A percentile compares a stretch with the other conserved stretches of the same genome.
These are phyloP conservation scores for Backusella circina DNA, from an alignment of 192 early-diverging fungal genomes.

Conservation along the genomic window DNA sequence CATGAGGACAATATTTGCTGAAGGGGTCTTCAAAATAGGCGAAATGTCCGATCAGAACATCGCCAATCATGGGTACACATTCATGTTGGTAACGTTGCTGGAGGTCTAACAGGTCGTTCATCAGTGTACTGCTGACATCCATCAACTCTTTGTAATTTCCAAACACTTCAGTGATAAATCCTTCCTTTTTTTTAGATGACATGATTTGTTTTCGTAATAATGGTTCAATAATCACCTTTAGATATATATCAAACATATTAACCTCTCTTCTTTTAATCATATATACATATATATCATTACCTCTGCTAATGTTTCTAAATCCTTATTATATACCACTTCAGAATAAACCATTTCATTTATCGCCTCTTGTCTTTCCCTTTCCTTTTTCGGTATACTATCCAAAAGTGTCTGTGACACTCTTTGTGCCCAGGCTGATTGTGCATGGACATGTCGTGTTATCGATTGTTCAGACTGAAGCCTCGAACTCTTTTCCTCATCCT, in stretches of 20 bases:
- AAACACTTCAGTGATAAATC: conserved; percentile 80
- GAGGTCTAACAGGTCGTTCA: conserved; percentile 51
- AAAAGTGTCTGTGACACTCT: conserved; percentile 71
- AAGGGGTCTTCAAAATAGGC: conserved; percentile 68
- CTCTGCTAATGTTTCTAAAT: conserved; percentile 79
- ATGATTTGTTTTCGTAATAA: conserved; percentile 1
- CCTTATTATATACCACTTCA: conserved; percentile 88
- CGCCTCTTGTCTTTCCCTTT: conserved; percentile 88
- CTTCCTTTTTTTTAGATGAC: conserved; percentile 44
- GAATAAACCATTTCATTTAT: conserved; percentile 92
- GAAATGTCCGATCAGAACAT: conserved; percentile 73
- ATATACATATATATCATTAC: conserved; percentile 34
- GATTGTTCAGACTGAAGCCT: not conserved
- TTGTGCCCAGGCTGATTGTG: conserved; percentile 60
- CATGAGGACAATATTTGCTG: conserved; percentile 79
- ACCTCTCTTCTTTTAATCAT: not conserved
- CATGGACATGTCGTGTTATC: not conserved
- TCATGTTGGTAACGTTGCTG: conserved; percentile 52
- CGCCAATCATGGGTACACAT: conserved; percentile 74
- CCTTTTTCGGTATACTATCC: conserved; percentile 65
- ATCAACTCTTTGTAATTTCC: conserved; percentile 47
- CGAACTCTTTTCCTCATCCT: not conserved
- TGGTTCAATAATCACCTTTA: conserved; percentile 10
- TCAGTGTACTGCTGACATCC: conserved; percentile 52
- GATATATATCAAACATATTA: not conserved